These are phyloP conservation scores for Xylaria curta DNA, from an alignment of 495 filamentous ascomycete genomes.

Conservation along the genomic window DNA sequence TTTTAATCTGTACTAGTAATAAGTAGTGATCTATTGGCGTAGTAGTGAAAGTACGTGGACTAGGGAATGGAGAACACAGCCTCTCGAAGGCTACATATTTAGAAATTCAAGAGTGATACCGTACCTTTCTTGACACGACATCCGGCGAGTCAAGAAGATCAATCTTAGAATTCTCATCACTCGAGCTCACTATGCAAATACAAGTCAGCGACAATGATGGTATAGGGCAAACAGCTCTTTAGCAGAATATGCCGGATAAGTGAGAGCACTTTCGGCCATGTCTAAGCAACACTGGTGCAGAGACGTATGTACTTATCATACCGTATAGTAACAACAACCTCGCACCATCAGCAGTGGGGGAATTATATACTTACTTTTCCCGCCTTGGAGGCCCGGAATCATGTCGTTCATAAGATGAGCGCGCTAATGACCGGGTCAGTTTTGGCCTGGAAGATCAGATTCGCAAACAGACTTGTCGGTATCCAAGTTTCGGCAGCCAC, in stretches of 20 bases:
- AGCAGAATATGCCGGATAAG: too few relatives aligned
- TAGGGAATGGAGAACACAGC: neutral
- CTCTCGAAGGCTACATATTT: neutral
- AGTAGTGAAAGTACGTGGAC: neutral
- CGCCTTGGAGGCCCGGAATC: constrained; percentile 83
- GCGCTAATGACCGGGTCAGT: constrained; percentile 48
- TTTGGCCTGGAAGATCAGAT: neutral
- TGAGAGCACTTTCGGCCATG: too few relatives aligned
- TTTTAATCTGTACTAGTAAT: constrained; percentile 59
- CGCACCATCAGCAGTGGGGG: neutral
- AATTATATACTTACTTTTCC: constrained; percentile 64
- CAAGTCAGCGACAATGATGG: neutral
- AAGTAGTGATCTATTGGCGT: neutral
- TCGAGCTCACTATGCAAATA: constrained; percentile 49
- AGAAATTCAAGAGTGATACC: neutral
- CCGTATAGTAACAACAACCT: neutral
- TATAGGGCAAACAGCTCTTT: too few relatives aligned
- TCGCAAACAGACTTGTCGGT: constrained; percentile 54
- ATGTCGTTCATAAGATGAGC: constrained; percentile 92
- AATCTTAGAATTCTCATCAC: constrained; percentile 79
- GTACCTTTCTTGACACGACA: constrained; percentile 67
- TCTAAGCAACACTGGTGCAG: too few relatives aligned
- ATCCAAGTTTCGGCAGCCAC: constrained; percentile 72
- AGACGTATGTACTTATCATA: too few relatives aligned
- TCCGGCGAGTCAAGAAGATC: constrained; percentile 84